phyloP scores from a whole-genome alignment of 164 flowering plant genomes.

The Macadamia integrifolia region DNA sequence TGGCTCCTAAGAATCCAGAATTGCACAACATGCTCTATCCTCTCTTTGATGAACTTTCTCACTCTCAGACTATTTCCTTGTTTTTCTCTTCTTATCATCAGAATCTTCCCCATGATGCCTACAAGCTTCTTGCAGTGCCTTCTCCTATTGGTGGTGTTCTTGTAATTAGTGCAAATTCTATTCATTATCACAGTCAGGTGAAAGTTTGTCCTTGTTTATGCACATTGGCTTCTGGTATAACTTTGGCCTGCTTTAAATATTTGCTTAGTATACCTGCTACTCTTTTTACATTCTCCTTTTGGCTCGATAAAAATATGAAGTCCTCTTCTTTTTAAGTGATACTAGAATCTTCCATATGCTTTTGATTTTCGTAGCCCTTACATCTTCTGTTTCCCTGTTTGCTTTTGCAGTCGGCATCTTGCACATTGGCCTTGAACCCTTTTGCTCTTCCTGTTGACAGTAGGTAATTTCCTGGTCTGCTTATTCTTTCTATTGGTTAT shows the following conservation, averaged over 20 bases:
- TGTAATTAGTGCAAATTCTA: constrained; percentile 70
- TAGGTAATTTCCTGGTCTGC: constrained; percentile 45
- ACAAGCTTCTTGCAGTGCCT: constrained; percentile 97
- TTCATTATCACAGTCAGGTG: constrained; percentile 98
- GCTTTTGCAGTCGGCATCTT: constrained; percentile 72
- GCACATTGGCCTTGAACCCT: constrained; percentile 72
- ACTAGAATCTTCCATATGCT: background rate
- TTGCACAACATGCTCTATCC: too few species aligned
- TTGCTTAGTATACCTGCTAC: background rate
- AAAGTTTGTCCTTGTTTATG: background rate
- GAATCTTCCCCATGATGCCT: constrained; percentile 97
- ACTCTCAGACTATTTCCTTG: background rate
- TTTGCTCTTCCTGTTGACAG: constrained; percentile 59
- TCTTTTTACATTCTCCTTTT: background rate
- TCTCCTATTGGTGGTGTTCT: constrained; percentile 98
- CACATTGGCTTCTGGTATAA: background rate
- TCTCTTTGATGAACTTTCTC: too few species aligned
- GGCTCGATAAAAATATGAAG: background rate
- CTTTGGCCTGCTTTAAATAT: background rate
- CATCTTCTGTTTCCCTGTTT: constrained; percentile 5
- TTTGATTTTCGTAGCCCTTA: background rate
- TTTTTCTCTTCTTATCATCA: constrained; percentile 22
- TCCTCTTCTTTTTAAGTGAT: background rate
- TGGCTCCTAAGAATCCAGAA: too few species aligned
- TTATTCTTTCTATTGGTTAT: background rate